Base-by-base conservation (phyloP, 192 early-diverging fungal genomes). In the Coemansia umbellata region DNA sequence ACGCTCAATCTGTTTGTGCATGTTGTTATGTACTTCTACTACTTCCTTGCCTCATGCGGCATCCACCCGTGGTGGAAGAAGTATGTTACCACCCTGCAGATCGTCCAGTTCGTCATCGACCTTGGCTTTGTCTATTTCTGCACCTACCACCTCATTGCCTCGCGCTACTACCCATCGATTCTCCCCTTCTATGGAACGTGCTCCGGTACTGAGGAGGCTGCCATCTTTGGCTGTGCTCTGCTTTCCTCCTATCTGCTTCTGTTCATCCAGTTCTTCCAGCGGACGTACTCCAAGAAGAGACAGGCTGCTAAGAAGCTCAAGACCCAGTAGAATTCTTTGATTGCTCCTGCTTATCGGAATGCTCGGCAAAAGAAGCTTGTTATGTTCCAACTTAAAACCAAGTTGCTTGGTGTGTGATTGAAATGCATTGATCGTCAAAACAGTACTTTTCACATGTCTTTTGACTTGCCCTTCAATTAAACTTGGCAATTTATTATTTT, bases 11-110 rank as follows among this genome's bases (percentile, higher is more conserved):
- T 93, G 69, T 80, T 81, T 50, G 89, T 95, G 17, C 92, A 95
- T 60, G 89, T 93, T 45, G 66, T 91, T 48, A 95, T 95, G 92
- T 91, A 91, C 80, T 90, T 87, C 66, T 91, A 90, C 78, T 91
- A 91, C 71, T 86, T 85, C 79, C 85, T 84, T 51, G 85, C 88
- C 10, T 87, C 87, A 42, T 78, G 81, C 37, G 80, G 86, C 30
- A 85, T 85, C 63, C 74, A 80, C 60, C 84, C 89, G 54, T 93
- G 93, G 91, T 95, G 91, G 92, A 94, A 94, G 78, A 84, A 91
- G 75, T 88, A 90, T 67, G 75, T 95, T 28, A 95, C 93, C 31
- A 89, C 90, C 15, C 64, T 91, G 53, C 93, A 95, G 76, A 95
- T 95, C 50, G 63, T 77, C 45, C 93, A 95, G 78, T 94, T 95